Evolutionary conservation across 441 rosid genomes (phyloP).

Genomic region (Corymbia calophylla): DNA sequence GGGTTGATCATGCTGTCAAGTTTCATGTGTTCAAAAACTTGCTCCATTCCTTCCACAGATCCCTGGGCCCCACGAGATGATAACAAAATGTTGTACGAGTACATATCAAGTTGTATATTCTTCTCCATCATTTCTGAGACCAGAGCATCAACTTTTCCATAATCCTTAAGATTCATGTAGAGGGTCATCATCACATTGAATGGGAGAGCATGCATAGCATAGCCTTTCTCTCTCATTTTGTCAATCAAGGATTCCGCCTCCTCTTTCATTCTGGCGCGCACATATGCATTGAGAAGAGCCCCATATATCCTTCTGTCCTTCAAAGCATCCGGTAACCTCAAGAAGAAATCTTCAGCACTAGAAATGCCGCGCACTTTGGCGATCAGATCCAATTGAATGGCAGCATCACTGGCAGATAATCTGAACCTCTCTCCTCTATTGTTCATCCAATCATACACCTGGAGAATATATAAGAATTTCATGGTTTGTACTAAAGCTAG

Average conservation of each 20-base stretch:
- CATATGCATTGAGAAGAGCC: slow-evolving; percentile 81
- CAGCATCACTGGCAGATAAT: slow-evolving; percentile 75
- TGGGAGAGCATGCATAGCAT: slow-evolving; percentile 60
- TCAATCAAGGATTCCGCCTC: slow-evolving; percentile 63
- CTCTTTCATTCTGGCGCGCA: slow-evolving; percentile 43
- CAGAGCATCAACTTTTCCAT: slow-evolving; percentile 57
- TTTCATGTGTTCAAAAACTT: slow-evolving; percentile 72
- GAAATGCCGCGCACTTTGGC: slow-evolving; percentile 79
- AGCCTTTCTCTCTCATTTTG: slow-evolving; percentile 61
- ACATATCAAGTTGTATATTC: slow-evolving; percentile 58
- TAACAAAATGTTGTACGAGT: slow-evolving; percentile 91
- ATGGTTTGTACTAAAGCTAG: neutral
- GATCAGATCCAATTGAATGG: slow-evolving; percentile 81
- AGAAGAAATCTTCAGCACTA: slow-evolving; percentile 60
- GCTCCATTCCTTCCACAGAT: slow-evolving; percentile 62
- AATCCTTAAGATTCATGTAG: slow-evolving; percentile 76
- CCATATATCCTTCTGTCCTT: slow-evolving; percentile 84
- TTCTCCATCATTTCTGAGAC: slow-evolving; percentile 71
- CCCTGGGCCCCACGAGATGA: slow-evolving; percentile 70
- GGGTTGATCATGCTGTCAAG: slow-evolving; percentile 48
- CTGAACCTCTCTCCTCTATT: slow-evolving; percentile 66
- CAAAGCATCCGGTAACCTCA: slow-evolving; percentile 37
- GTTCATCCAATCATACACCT: slow-evolving; percentile 96
- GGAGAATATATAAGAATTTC: neutral
- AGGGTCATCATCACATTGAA: slow-evolving; percentile 96